Conservation (phyloP, 148 eudicot genomes). For the Vaccinium vitisidaea region DNA sequence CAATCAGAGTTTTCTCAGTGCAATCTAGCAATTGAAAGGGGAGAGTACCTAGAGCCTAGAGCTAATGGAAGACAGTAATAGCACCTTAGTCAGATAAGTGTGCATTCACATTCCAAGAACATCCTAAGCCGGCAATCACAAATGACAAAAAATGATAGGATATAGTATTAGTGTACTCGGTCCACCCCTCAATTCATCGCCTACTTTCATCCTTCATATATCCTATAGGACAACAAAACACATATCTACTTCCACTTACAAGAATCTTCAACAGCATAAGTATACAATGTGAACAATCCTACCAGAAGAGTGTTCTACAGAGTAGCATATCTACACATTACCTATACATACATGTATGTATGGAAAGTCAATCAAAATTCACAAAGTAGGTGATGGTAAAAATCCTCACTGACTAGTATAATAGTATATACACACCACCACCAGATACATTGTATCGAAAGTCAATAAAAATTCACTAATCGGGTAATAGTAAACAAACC, state of each 20-base stretch:
- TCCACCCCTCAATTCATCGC: neutral
- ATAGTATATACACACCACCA: neutral
- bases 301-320: neutral
- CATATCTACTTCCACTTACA: neutral
- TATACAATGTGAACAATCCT: neutral
- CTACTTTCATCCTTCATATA: neutral
- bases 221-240: neutral
- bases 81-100: neutral
- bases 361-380: neutral
- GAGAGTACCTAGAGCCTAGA: neutral
- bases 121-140: neutral
- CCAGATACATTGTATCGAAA: neutral
- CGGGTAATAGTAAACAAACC: conserved; percentile 28
- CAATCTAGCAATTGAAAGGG: neutral
- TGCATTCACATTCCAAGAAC: neutral
- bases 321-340: neutral
- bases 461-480: neutral
- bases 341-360: neutral
- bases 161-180: neutral
- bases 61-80: neutral
- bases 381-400: neutral
- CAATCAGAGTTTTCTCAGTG: neutral
- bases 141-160: neutral
- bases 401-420: neutral
- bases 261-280: neutral